Conservation (phyloP, 108 stramenopile species). For the Discostella stelligeroides region DNA sequence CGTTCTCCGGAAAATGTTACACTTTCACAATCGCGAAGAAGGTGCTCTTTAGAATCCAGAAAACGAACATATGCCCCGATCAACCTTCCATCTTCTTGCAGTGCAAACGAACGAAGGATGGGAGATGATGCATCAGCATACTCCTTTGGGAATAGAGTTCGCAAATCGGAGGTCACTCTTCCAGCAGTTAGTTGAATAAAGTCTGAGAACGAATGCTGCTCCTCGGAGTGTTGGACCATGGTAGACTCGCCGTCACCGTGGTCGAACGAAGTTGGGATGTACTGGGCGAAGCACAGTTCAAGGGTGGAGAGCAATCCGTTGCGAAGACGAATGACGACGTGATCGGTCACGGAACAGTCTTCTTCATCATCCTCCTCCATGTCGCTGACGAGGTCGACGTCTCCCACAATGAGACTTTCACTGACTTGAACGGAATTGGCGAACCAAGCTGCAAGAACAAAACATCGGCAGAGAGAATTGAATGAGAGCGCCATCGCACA, state of each 20-base stretch:
- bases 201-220: slow-evolving; percentile 61
- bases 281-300: slow-evolving; percentile 73
- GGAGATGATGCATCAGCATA: slow-evolving; percentile 60
- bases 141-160: slow-evolving; percentile 69
- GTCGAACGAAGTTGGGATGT: slow-evolving; percentile 32
- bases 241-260: slow-evolving; percentile 52
- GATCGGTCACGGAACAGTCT: slow-evolving; percentile 49
- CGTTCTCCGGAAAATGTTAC: slow-evolving; percentile 12
- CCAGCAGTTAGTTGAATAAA: slow-evolving; percentile 61
- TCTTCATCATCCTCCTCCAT: slow-evolving; percentile 43
- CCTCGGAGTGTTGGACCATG: slow-evolving; percentile 47
- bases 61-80: slow-evolving; percentile 72
- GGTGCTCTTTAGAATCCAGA: slow-evolving; percentile 57
- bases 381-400: slow-evolving; percentile 35
- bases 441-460: slow-evolving; percentile 28
- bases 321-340: slow-evolving; percentile 60
- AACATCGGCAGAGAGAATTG: not conserved
- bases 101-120: slow-evolving; percentile 62
- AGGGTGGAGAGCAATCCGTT: slow-evolving; percentile 60
- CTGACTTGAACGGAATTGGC: slow-evolving; percentile 28
- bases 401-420: slow-evolving; percentile 35
- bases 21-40: slow-evolving; percentile 34
- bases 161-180: slow-evolving; percentile 61
- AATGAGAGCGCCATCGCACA: not conserved
- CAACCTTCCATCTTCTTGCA: slow-evolving; percentile 60